A percentile compares a stretch with the other conserved stretches of the same genome.
phyloP scores from a whole-genome alignment of 1,284 basidiomycete species.

The Uromyces viciae-fabae region DNA sequence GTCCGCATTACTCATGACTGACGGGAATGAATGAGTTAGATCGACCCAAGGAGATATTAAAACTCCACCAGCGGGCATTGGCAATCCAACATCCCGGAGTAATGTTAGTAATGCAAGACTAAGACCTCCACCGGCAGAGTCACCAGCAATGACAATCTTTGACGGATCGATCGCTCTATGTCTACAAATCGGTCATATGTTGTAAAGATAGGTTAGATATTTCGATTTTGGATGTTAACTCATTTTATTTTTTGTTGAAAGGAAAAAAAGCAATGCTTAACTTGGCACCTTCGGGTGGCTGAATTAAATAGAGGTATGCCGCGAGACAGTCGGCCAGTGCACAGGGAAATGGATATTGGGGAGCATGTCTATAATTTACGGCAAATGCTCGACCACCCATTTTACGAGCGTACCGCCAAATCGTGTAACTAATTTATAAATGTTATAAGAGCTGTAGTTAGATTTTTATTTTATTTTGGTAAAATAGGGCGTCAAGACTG shows the following conservation, averaged over 20 bases:
- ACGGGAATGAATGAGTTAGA: slow-evolving; percentile 89
- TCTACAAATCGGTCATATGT: slow-evolving; percentile 47
- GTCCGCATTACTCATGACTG: slow-evolving; percentile 75
- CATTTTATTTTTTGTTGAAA: no score
- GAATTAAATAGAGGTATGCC: slow-evolving; percentile 71
- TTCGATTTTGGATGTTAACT: neutral
- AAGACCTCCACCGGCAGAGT: slow-evolving; percentile 90
- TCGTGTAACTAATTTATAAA: slow-evolving; percentile 62
- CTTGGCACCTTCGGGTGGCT: slow-evolving; percentile 65
- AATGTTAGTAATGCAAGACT: slow-evolving; percentile 79
- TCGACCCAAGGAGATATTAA: slow-evolving; percentile 69
- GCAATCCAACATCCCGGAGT: slow-evolving; percentile 79
- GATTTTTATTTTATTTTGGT: neutral
- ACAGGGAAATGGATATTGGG: slow-evolving; percentile 44
- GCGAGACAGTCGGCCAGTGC: slow-evolving; percentile 65
- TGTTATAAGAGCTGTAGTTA: no score
- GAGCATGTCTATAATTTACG: slow-evolving; percentile 53
- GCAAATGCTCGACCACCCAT: slow-evolving; percentile 77
- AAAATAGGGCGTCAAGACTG: neutral
- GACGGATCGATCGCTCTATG: slow-evolving; percentile 77
- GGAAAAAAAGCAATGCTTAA: slow-evolving; percentile 44
- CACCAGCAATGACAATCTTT: slow-evolving; percentile 79
- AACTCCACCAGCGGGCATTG: slow-evolving; percentile 70
- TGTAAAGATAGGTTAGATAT: neutral
- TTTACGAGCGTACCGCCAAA: slow-evolving; percentile 82